Evolutionary conservation across 768 basidiomycete species (phyloP), one percentile per base, ranked within the genome.

Genomic region (Amanita rubescens): DNA sequence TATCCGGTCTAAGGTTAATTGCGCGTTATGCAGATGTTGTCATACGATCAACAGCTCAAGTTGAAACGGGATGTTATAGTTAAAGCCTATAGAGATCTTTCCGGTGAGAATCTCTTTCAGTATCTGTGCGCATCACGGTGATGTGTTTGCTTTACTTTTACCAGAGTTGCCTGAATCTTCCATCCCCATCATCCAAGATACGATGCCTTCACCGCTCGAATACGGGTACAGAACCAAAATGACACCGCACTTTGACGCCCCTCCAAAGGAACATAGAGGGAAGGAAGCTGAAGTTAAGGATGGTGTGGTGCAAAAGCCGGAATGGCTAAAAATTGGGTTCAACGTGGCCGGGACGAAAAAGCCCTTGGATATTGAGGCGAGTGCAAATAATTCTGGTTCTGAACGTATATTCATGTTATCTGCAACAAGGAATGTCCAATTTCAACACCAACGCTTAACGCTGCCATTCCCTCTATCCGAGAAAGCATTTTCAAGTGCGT

Each of bases 141-240:
- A 56, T 42, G n/a, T 22, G 34, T 49, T 43, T 51, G 25, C 50
- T 55, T 27, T 32, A 19, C 41, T 39, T 27, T 4, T 22, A 14
- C 17, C 56, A 85, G 87, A 75, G 24, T 73, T 96, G 0, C 67
- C 79, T 2, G 62, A 75, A 2, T 63, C 75, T 0, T 66, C 72
- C 0, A 69, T 95, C 1, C 94, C 95, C 7, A 49, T 66, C 0
- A 82, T 93, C 17, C 75, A 77, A 35, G 69, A 82, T 0, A 96
- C 94, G 0, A 82, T 93, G 6, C 79, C 82, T n/a, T 93, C 90
- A 0, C 96, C 95, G 0, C 73, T 90, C 46, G 83, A 94, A 51
- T 97, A 95, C 65, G 81, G 77, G 49, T 99, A 99, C 66, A 82
- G 95, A 30, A 99, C 96, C 1, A 99, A 99, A 71, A 84, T 99